phyloP scores from a whole-genome alignment of 1,284 basidiomycete genomes.

The Cryptococcus sp. region DNA sequence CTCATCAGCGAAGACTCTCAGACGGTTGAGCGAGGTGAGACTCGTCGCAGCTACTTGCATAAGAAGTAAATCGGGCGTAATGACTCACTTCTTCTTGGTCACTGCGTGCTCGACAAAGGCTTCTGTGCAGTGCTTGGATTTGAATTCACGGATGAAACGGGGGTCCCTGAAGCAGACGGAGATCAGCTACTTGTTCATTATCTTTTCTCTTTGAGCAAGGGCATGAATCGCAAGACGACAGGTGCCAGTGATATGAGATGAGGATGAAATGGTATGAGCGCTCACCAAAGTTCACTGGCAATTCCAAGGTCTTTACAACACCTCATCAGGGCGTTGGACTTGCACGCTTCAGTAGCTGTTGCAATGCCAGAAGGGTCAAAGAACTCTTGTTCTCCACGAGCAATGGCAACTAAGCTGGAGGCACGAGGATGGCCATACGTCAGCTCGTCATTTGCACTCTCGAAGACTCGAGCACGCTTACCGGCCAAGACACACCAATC shows the following conservation, averaged over 20 bases:
- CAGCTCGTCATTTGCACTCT: background rate
- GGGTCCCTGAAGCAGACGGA: conserved; percentile 70
- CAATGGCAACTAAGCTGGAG: conserved; percentile 78
- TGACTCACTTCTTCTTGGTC: conserved; percentile 83
- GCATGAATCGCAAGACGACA: background rate
- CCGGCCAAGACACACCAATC: conserved; percentile 89
- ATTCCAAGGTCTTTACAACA: conserved; percentile 97
- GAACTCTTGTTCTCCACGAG: conserved; percentile 95
- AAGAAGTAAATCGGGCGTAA: background rate
- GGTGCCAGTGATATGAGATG: background rate
- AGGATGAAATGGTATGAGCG: conserved; percentile 1
- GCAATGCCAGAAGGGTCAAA: conserved; percentile 89
- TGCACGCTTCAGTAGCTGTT: conserved; percentile 92
- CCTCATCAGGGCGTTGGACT: conserved; percentile 95
- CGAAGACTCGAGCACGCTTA: conserved; percentile 48
- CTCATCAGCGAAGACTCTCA: conserved; percentile 11
- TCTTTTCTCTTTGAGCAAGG: background rate
- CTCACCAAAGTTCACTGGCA: conserved; percentile 92
- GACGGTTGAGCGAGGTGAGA: background rate
- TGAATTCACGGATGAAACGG: conserved; percentile 91
- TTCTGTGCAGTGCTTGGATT: conserved; percentile 78
- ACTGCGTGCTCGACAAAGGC: conserved; percentile 78
- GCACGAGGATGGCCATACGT: background rate
- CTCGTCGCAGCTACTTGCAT: background rate
- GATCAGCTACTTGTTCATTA: background rate